Evolutionary conservation across 2,329 filamentous ascomycete species (phyloP).

Genomic region (Clathrospora elynae): DNA sequence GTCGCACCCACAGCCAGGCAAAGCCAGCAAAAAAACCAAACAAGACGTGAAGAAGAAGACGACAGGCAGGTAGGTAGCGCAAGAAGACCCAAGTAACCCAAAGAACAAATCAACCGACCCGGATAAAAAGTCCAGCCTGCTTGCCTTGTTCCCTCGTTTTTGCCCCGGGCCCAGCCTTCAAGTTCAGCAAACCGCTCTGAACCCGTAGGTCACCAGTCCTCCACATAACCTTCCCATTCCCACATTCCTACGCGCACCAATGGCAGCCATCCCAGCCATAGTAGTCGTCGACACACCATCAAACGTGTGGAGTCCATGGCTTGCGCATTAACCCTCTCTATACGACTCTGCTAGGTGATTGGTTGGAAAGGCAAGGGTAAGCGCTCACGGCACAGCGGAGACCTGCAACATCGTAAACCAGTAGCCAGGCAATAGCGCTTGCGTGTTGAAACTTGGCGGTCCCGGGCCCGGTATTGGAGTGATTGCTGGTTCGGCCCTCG

Average conservation of each 20-base stretch:
- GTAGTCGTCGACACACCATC: slow-evolving; percentile 25
- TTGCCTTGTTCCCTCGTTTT: too few relatives aligned
- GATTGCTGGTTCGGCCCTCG: too few relatives aligned
- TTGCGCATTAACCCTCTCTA: slow-evolving; percentile 22
- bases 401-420: slow-evolving; percentile 32
- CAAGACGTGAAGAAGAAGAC: slow-evolving; percentile 8
- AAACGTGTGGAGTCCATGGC: slow-evolving; percentile 23
- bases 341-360: slow-evolving; percentile 20
- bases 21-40: slow-evolving; percentile 14
- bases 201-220: slow-evolving; percentile 26
- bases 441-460: slow-evolving; percentile 32
- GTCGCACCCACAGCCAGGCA: slow-evolving; percentile 16
- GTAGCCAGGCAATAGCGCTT: slow-evolving; percentile 40
- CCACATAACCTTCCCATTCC: slow-evolving; percentile 19
- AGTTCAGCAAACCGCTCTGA: slow-evolving; percentile 27
- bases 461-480: slow-evolving; percentile 12
- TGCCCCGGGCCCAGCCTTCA: slow-evolving; percentile 30
- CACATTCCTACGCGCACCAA: slow-evolving; percentile 24
- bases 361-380: slow-evolving; percentile 23
- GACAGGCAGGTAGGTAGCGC: slow-evolving; percentile 11
- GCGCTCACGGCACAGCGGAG: slow-evolving; percentile 26
- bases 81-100: slow-evolving; percentile 4
- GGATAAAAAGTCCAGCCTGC: slow-evolving; percentile 9
- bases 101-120: background rate
- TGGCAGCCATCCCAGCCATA: slow-evolving; percentile 21